Conservation (phyloP, 495 filamentous ascomycete species). For the Podospora pseudopauciseta region DNA sequence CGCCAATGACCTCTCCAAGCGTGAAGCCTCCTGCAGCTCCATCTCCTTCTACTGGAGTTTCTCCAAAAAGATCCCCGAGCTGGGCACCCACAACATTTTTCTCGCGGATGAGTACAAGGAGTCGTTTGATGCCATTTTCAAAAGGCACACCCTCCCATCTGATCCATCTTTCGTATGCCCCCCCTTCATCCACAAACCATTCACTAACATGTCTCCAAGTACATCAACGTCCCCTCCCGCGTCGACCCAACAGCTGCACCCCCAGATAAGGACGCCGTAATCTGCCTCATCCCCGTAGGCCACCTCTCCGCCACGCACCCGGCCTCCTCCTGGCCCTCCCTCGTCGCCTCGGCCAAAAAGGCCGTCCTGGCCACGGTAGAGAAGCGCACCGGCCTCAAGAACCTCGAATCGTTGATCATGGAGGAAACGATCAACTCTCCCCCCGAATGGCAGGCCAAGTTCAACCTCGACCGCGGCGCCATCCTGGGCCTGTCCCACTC, state of each 20-base stretch:
- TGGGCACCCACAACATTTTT: conserved; percentile 71
- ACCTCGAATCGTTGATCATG: conserved; percentile 45
- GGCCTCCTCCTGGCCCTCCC: conserved; percentile 51
- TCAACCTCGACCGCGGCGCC: conserved; percentile 68
- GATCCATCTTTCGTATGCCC: conserved; percentile 56
- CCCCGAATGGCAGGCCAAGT: conserved; percentile 54
- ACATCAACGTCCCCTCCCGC: conserved; percentile 66
- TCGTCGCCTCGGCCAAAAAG: conserved; percentile 49
- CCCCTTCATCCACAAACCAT: background rate
- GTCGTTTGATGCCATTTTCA: conserved; percentile 69
- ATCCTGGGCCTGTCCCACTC: conserved; percentile 64
- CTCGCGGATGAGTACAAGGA: conserved; percentile 64
- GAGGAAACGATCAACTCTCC: conserved; percentile 62
- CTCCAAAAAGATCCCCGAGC: conserved; percentile 49
- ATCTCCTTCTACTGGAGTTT: conserved; percentile 75
- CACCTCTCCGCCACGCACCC: conserved; percentile 50
- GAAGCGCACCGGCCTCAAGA: conserved; percentile 47
- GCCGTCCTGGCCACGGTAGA: conserved; percentile 54
- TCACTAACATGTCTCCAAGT: conserved; percentile 26
- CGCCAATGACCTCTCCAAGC: conserved; percentile 44
- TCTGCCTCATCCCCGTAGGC: conserved; percentile 65
- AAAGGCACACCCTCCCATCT: conserved; percentile 56
- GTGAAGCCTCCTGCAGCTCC: conserved; percentile 59
- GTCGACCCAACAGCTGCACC: conserved; percentile 65
- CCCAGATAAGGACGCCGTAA: conserved; percentile 54